These are phyloP conservation scores for Botrytis sinoallii DNA, from an alignment of 2,329 filamentous ascomycete genomes.

Conservation along the genomic window DNA sequence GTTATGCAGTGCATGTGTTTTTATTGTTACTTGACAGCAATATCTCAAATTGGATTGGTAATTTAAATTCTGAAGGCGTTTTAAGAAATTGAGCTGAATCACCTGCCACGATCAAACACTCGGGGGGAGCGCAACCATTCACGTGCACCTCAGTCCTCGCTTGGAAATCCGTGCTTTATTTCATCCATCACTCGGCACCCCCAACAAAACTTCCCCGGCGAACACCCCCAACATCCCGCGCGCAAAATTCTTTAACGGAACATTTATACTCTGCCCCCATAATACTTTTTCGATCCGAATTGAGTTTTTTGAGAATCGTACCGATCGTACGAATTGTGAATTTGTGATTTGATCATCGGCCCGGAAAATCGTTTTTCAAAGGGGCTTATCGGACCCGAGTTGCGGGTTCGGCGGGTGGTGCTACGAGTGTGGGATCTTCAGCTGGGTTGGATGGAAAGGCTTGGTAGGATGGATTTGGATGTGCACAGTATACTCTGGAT, in stretches of 20 bases:
- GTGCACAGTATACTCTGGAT: background rate
- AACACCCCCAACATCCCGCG: background rate
- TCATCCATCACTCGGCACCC: background rate
- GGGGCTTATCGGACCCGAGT: conserved; percentile 7
- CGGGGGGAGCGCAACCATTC: background rate
- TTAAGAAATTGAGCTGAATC: background rate
- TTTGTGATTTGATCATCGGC: background rate
- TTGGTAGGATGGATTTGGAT: background rate
- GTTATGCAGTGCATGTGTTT: background rate
- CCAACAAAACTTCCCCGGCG: background rate
- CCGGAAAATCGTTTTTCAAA: background rate
- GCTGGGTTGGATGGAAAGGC: background rate
- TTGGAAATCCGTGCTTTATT: background rate
- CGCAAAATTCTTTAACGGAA: background rate
- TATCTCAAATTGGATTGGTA: background rate
- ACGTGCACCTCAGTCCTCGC: background rate
- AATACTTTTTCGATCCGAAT: background rate
- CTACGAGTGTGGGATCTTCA: background rate
- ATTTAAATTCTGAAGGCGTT: background rate
- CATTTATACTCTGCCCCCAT: background rate
- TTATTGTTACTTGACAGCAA: background rate
- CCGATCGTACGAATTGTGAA: background rate
- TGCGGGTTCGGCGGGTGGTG: background rate
- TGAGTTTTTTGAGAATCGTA: background rate
- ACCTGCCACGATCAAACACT: background rate